Evolutionary conservation across 2,329 filamentous ascomycete genomes (phyloP).

Genomic region (Nothophaeocryptopus gaeumannii): DNA sequence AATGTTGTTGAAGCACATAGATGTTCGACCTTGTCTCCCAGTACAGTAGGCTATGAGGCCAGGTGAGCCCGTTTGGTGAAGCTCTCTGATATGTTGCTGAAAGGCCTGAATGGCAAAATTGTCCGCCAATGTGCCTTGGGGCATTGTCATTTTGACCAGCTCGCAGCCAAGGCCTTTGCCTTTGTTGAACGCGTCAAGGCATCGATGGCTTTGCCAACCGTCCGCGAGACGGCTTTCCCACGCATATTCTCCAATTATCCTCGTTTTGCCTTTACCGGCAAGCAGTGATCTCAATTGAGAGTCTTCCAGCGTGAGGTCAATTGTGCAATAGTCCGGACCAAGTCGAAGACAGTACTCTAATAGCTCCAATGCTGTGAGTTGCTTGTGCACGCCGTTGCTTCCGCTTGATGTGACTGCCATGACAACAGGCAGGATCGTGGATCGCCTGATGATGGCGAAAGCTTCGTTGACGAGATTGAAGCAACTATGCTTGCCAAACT

Average conservation of each 20-base stretch:
- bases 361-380: slow-evolving; percentile 37
- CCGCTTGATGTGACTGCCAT: slow-evolving; percentile 36
- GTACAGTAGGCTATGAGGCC: slow-evolving; percentile 50
- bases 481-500: slow-evolving; percentile 24
- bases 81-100: slow-evolving; percentile 45
- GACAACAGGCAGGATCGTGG: slow-evolving; percentile 55
- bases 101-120: slow-evolving; percentile 61
- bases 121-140: slow-evolving; percentile 57
- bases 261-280: slow-evolving; percentile 53
- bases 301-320: slow-evolving; percentile 60
- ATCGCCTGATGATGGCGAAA: slow-evolving; percentile 60
- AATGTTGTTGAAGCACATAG: slow-evolving; percentile 64
- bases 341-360: slow-evolving; percentile 60
- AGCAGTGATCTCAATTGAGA: slow-evolving; percentile 52
- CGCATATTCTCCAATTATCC: slow-evolving; percentile 58
- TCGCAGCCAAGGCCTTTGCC: slow-evolving; percentile 60
- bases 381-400: slow-evolving; percentile 12
- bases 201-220: slow-evolving; percentile 57
- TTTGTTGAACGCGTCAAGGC: slow-evolving; percentile 57
- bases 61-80: slow-evolving; percentile 18
- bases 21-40: slow-evolving; percentile 60
- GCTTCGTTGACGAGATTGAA: slow-evolving; percentile 50
- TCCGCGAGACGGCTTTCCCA: slow-evolving; percentile 39
- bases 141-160: slow-evolving; percentile 60
- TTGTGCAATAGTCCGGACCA: slow-evolving; percentile 57